A percentile compares a stretch with the other conserved stretches of the same genome.
Conservation (phyloP, 2,329 filamentous ascomycete species). For the Trichoderma atroviride region DNA sequence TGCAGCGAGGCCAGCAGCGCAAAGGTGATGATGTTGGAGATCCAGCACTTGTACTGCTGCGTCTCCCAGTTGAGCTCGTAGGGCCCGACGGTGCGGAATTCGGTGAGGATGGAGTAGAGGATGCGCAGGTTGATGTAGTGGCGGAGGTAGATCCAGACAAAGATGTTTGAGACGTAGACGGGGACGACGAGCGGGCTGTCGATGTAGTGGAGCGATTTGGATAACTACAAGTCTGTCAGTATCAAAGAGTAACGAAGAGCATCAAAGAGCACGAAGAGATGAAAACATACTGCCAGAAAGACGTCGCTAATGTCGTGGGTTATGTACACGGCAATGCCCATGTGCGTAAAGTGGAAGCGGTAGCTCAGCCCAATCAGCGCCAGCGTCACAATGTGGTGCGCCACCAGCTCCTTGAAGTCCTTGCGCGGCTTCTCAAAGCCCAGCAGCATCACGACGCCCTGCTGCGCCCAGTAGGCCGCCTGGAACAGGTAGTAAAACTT, state of each 20-base stretch:
- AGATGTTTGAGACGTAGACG: constrained; percentile 81
- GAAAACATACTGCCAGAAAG: constrained; percentile 70
- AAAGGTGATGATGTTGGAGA: constrained; percentile 68
- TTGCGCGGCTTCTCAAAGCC: constrained; percentile 89
- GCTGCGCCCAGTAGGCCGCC: constrained; percentile 91
- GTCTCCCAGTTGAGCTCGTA: constrained; percentile 75
- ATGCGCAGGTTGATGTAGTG: constrained; percentile 82
- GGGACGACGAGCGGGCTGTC: constrained; percentile 73
- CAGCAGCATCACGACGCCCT: constrained; percentile 81
- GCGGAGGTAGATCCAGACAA: constrained; percentile 82
- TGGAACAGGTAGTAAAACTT: constrained; percentile 95
- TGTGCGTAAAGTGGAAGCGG: constrained; percentile 93
- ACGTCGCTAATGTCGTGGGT: constrained; percentile 93
- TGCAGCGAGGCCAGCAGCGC: constrained; percentile 67
- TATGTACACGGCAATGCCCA: constrained; percentile 89
- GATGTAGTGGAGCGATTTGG: constrained; percentile 87
- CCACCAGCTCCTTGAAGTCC: constrained; percentile 89
- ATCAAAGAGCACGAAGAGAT: no score
- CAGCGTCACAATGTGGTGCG: constrained; percentile 86
- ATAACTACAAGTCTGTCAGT: constrained; percentile 45
- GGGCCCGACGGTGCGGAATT: constrained; percentile 72
- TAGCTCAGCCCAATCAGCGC: constrained; percentile 82
- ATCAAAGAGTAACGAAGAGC: background rate
- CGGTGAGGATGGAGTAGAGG: constrained; percentile 71
- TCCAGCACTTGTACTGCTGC: constrained; percentile 73